Conservation (phyloP, 2,329 filamentous ascomycete species). For the Fusarium staphyleae region DNA sequence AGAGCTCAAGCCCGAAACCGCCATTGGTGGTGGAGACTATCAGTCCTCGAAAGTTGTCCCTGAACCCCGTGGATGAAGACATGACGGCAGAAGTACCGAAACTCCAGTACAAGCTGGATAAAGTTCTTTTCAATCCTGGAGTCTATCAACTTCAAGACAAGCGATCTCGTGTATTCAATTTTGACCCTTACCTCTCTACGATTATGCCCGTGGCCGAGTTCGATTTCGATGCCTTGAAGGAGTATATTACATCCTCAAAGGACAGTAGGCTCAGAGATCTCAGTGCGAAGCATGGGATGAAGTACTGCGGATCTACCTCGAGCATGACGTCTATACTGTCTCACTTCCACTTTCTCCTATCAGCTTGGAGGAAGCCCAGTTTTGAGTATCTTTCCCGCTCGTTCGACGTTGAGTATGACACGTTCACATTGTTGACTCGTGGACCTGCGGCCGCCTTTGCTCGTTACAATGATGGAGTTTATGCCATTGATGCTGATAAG, state of each 20-base stretch:
- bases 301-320: constrained; percentile 93
- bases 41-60: constrained; percentile 33
- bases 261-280: constrained; percentile 75
- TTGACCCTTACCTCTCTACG: constrained; percentile 89
- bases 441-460: constrained; percentile 83
- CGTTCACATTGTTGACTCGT: constrained; percentile 75
- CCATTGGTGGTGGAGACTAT: constrained; percentile 43
- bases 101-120: constrained; percentile 78
- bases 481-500: constrained; percentile 97
- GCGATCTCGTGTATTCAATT: constrained; percentile 89
- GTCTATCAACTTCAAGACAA: constrained; percentile 92
- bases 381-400: constrained; percentile 69
- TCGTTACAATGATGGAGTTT: constrained; percentile 81
- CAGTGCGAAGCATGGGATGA: constrained; percentile 71
- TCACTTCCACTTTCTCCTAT: constrained; percentile 93
- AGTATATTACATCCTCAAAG: constrained; percentile 90
- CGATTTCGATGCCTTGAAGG: constrained; percentile 84
- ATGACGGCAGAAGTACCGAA: constrained; percentile 58
- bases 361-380: constrained; percentile 79
- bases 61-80: constrained; percentile 45
- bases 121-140: constrained; percentile 94
- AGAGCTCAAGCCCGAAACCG: background rate
- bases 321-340: constrained; percentile 90
- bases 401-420: constrained; percentile 67
- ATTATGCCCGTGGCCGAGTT: constrained; percentile 96